Conservation (phyloP, 305 asterid species). For the Lippia alba region DNA sequence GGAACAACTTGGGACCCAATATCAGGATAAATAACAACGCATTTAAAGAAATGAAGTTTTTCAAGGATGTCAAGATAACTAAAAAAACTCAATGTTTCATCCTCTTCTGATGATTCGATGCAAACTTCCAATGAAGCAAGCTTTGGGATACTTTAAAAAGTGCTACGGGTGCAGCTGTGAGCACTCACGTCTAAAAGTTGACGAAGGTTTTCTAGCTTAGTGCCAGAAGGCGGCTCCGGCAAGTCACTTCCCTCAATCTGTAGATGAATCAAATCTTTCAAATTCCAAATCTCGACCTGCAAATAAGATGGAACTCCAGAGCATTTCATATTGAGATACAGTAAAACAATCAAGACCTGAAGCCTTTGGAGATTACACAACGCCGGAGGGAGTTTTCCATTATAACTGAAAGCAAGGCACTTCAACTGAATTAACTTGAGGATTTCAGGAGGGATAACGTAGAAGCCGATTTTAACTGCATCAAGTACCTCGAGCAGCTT, state of each 20-base stretch:
- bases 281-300: not conserved
- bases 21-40: not conserved
- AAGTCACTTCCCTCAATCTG: not conserved
- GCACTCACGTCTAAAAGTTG: constrained; percentile 17
- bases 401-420: no score
- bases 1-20: no score
- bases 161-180: not conserved
- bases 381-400: no score
- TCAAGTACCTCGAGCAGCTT: no score
- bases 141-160: not conserved
- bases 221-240: not conserved
- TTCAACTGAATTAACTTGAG: no score
- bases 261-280: not conserved
- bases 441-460: no score
- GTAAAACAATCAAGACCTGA: no score
- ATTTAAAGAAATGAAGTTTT: not conserved
- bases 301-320: not conserved
- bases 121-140: not conserved
- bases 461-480: no score
- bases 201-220: not conserved
- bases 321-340: no score
- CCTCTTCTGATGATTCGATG: not conserved
- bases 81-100: not conserved
- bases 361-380: no score
- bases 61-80: not conserved